phyloP scores from a whole-genome alignment of 371 early-diverging fungal species.

The Mucor piriformis region DNA sequence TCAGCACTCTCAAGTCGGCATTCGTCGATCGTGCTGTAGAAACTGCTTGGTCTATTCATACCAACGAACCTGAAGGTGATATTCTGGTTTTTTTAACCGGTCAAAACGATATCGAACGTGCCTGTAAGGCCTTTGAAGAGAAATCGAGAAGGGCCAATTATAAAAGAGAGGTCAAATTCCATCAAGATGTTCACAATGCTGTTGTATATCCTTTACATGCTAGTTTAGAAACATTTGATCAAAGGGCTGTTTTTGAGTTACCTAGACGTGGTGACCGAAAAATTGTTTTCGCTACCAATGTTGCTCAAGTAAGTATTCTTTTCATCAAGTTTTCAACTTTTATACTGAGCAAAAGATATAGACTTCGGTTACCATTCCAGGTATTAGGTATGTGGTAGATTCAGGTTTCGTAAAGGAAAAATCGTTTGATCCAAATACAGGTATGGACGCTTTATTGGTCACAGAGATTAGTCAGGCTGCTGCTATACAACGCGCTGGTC shows the following conservation, averaged over 20 bases:
- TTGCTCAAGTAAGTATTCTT: constrained; percentile 90
- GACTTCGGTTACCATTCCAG: constrained; percentile 83
- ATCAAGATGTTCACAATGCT: constrained; percentile 50
- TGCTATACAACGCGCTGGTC: constrained; percentile 96
- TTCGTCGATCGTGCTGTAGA: constrained; percentile 75
- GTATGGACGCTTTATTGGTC: constrained; percentile 84
- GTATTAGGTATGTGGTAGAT: constrained; percentile 92
- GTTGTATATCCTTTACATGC: constrained; percentile 90
- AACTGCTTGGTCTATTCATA: constrained; percentile 79
- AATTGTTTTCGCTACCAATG: constrained; percentile 98
- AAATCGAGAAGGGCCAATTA: constrained; percentile 34
- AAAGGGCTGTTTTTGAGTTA: constrained; percentile 91
- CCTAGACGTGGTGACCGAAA: constrained; percentile 84
- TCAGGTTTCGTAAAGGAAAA: constrained; percentile 92
- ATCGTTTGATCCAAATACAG: constrained; percentile 75
- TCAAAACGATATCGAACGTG: constrained; percentile 85
- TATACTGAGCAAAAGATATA: constrained; percentile 26
- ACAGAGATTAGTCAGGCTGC: constrained; percentile 89
- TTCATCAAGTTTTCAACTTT: background rate
- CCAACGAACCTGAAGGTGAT: constrained; percentile 72
- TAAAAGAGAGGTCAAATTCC: constrained; percentile 38
- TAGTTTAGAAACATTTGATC: constrained; percentile 86
- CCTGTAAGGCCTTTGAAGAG: constrained; percentile 56
- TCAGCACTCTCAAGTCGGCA: constrained; percentile 66
- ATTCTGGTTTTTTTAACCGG: constrained; percentile 93